Evolutionary conservation across 345 rosid species (phyloP), one percentile per base, ranked within the genome.

Genomic region (Populus euphratica): DNA sequence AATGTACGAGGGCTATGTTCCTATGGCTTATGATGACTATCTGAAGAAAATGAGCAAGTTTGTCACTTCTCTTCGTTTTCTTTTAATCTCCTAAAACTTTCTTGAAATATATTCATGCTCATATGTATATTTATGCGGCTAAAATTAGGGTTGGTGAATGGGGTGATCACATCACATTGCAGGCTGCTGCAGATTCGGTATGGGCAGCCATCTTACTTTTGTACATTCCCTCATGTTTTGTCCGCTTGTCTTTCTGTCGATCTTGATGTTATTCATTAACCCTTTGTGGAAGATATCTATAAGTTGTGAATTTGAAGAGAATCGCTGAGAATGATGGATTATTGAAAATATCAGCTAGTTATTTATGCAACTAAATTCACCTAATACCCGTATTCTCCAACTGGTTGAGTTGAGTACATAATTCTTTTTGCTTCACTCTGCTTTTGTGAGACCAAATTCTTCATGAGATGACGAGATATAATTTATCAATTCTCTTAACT

Each of bases 141-240:
- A 70, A 77, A 63, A 8, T 63, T 38, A 90, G 94, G 87, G 72
- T 54, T 50, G 88, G 91, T 56, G 92, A 90, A 79, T 90, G 92
- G 94, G 94, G 92, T 67, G 94, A 90, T 81, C 94, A 90, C 71
- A 86, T 90, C 31, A 84, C 94, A 16, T 73, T 90, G 88, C 94
- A 90, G 79, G 94, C 94, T 75, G 94, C 94, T 69, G 91, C 94
- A 43, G 94, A 90, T 85, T 73, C 63, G 38, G 94, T 90, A 84
- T 56, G 81, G 12, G 29, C 39, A 47, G 64, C 52, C 41, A 49
- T 21, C 44, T 41, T 2, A 71, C 67, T 13, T 49, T 38, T 74
- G 69, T 41, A 29, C 5, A 39, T 47, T 72, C 44, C 61, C 14
- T 71, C 29, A 21, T 14, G 69, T 72, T 71, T 36, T 36, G 62